Percentiles rank a stretch among this genome's conserved stretches.
Conservation (phyloP, 768 basidiomycete species). For the Pleurotus tuber-regium region DNA sequence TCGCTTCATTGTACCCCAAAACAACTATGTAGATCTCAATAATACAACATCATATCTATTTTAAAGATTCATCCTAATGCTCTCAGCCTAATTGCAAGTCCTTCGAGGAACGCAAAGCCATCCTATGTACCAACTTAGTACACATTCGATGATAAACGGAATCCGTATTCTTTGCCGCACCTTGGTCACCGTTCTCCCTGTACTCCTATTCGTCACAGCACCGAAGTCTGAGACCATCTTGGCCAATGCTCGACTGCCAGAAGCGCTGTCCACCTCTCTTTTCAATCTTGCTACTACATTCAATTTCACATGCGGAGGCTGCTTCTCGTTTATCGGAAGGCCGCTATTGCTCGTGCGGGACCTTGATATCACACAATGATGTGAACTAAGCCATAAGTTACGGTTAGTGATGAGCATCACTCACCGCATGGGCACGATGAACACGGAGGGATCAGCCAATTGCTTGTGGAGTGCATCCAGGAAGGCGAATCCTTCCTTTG, state of each 20-base stretch:
- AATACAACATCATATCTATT: neutral
- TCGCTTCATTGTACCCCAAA: neutral
- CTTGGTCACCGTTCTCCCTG: slow-evolving; percentile 73
- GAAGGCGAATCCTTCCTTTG: slow-evolving; percentile 69
- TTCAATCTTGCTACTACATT: slow-evolving; percentile 58
- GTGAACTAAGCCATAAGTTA: slow-evolving; percentile 7
- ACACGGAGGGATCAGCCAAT: slow-evolving; percentile 65
- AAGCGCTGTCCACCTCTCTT: slow-evolving; percentile 48
- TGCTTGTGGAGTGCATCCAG: slow-evolving; percentile 70
- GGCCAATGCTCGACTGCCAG: slow-evolving; percentile 56
- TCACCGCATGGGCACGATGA: slow-evolving; percentile 53
- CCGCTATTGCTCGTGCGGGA: slow-evolving; percentile 35
- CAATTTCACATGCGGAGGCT: slow-evolving; percentile 51
- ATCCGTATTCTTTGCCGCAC: no score
- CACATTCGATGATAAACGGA: no score
- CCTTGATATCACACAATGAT: slow-evolving; percentile 29
- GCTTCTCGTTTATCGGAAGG: slow-evolving; percentile 29
- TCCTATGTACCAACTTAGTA: no score
- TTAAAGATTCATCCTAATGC: slow-evolving; percentile 29
- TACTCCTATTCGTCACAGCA: slow-evolving; percentile 63
- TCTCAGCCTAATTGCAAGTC: slow-evolving; percentile 52
- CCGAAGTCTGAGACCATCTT: slow-evolving; percentile 70
- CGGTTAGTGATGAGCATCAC: slow-evolving; percentile 16
- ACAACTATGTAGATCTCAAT: neutral
- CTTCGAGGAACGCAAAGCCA: slow-evolving; percentile 67